Conservation (phyloP, 202 grass and related monocot genomes). For the Musa balbisiana region DNA sequence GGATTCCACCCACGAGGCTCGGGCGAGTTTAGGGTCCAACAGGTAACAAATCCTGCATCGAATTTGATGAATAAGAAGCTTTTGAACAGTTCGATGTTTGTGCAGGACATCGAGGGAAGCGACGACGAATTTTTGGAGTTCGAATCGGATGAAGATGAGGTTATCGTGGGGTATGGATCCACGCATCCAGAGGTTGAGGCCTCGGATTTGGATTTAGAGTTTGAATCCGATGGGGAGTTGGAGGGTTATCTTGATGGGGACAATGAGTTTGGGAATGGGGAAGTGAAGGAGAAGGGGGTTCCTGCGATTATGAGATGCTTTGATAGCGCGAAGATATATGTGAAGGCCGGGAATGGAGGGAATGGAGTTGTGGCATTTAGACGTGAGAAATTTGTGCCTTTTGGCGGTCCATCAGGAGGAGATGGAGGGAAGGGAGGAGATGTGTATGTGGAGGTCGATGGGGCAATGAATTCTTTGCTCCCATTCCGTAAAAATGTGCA, state of each 20-base stretch:
- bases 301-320: slow-evolving; percentile 97
- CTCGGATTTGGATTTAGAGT: slow-evolving; percentile 5
- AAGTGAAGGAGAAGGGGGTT: slow-evolving; percentile 77
- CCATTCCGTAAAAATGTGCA: slow-evolving; percentile 86
- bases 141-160: slow-evolving; percentile 26
- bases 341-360: slow-evolving; percentile 75
- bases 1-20: not conserved
- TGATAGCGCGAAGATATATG: slow-evolving; percentile 80
- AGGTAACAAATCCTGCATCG: slow-evolving; percentile 25
- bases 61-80: slow-evolving; percentile 16
- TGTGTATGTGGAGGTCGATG: slow-evolving; percentile 81
- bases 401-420: slow-evolving; percentile 75
- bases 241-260: slow-evolving; percentile 5
- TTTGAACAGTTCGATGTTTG: slow-evolving; percentile 12
- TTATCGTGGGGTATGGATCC: slow-evolving; percentile 26
- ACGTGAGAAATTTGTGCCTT: slow-evolving; percentile 81
- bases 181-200: not conserved
- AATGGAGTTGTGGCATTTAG: slow-evolving; percentile 86
- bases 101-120: slow-evolving; percentile 21
- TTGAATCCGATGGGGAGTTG: slow-evolving; percentile 2
- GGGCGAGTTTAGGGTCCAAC: slow-evolving; percentile 44
- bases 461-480: slow-evolving; percentile 82
- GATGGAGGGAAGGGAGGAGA: slow-evolving; percentile 83
- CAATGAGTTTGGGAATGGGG: slow-evolving; percentile 19
- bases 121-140: slow-evolving; percentile 21